These are phyloP conservation scores for Kwoniella mangroviensis DNA, from an alignment of 768 basidiomycete species.

Conservation along the genomic window DNA sequence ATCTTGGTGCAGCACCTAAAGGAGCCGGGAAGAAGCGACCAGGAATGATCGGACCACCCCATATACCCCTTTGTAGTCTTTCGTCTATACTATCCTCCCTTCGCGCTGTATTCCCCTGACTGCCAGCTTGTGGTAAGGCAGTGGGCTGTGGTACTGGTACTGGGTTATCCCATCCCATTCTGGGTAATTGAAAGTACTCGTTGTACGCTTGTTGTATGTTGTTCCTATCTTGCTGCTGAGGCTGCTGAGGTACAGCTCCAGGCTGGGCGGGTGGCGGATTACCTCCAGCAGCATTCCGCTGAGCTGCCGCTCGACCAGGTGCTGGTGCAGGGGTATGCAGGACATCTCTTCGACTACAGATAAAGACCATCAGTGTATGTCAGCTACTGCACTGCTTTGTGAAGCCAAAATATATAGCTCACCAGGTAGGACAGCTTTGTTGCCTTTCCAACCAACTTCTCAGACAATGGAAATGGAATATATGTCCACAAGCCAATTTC, in stretches of 20 bases:
- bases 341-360: constrained; percentile 44
- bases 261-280: constrained; percentile 55
- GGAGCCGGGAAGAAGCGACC: constrained; percentile 46
- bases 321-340: constrained; percentile 30
- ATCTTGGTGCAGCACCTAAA: constrained; percentile 40
- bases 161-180: constrained; percentile 19
- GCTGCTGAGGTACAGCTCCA: constrained; percentile 41
- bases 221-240: constrained; percentile 29
- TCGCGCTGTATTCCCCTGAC: background rate
- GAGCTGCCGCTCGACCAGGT: constrained; percentile 17
- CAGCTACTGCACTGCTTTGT: background rate
- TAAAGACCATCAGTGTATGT: background rate
- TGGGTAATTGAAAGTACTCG: constrained; percentile 41
- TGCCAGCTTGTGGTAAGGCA: constrained; percentile 17
- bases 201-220: constrained; percentile 39
- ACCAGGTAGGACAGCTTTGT: constrained; percentile 99
- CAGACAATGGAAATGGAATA: constrained; percentile 97
- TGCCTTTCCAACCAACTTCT: constrained; percentile 97
- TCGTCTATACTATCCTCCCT: constrained; percentile 28
- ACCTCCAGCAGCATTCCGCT: constrained; percentile 1
- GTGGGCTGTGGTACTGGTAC: constrained; percentile 22
- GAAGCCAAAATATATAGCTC: constrained; percentile 46
- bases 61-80: constrained; percentile 41
- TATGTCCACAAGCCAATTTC: constrained; percentile 93
- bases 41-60: constrained; percentile 47